Evolutionary conservation across 208 protist genomes (phyloP).

Genomic region (Trypanosomatidae sp.): DNA sequence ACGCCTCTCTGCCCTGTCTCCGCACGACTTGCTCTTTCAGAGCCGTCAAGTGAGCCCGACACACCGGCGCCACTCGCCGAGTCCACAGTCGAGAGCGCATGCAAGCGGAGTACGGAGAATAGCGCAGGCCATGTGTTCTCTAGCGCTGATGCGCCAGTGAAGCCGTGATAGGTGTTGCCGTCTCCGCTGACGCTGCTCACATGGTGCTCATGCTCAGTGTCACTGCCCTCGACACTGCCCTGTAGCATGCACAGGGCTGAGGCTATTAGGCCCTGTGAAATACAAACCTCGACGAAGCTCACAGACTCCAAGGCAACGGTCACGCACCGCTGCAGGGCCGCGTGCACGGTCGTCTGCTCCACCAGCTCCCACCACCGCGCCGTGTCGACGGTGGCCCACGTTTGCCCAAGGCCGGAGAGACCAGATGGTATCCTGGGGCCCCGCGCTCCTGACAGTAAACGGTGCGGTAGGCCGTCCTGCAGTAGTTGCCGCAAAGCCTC

Average conservation of each 20-base stretch:
- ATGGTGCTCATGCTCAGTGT: not conserved
- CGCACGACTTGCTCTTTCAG: not conserved
- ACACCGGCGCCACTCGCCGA: not conserved
- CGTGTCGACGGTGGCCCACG: not conserved
- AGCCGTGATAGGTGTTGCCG: not conserved
- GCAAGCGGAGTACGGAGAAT: slow-evolving; percentile 5
- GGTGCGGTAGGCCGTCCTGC: not conserved
- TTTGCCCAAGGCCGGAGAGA: slow-evolving; percentile 5
- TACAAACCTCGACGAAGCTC: slow-evolving; percentile 14
- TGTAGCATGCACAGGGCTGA: slow-evolving; percentile 5
- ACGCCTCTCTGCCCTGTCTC: not conserved
- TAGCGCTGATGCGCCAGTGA: not conserved
- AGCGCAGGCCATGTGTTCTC: slow-evolving; percentile 12
- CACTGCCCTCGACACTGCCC: not conserved
- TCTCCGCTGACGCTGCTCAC: not conserved
- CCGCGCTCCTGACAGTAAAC: not conserved
- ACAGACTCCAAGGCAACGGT: slow-evolving; percentile 23
- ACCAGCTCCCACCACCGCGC: slow-evolving; percentile 15
- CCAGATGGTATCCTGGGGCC: not conserved
- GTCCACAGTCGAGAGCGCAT: not conserved
- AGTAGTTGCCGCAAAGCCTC: not conserved
- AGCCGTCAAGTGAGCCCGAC: not conserved
- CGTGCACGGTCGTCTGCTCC: slow-evolving; percentile 4
- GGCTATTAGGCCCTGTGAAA: slow-evolving; percentile 4
- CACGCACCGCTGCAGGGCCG: slow-evolving; percentile 25